Evolutionary conservation across 2,329 filamentous ascomycete genomes (phyloP).

Genomic region (Exophiala calicioides): DNA sequence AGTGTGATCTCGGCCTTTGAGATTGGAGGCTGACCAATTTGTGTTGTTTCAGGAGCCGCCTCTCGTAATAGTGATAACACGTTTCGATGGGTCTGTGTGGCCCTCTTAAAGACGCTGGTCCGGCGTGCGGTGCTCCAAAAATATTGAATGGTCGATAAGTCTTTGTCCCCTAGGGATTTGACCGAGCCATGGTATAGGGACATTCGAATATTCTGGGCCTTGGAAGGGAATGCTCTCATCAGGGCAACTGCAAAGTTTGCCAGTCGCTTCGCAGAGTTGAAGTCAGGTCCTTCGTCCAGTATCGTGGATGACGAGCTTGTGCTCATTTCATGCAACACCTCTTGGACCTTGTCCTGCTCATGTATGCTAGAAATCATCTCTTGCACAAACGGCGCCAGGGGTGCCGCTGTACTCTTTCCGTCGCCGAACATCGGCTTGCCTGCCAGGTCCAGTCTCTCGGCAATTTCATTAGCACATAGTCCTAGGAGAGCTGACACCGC

Average conservation of each 20-base stretch:
- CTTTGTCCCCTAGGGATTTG: conserved; percentile 32
- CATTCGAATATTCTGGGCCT: conserved; percentile 89
- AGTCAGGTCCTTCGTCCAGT: conserved; percentile 36
- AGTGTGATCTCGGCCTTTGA: conserved; percentile 38
- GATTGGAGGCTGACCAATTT: conserved; percentile 30
- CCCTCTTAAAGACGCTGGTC: conserved; percentile 59
- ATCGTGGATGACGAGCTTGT: conserved; percentile 30
- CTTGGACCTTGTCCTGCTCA: conserved; percentile 33
- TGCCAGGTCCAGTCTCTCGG: conserved; percentile 48
- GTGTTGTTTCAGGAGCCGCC: conserved; percentile 44
- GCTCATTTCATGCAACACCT: conserved; percentile 19
- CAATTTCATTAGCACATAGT: conserved; percentile 57
- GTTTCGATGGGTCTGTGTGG: conserved; percentile 58
- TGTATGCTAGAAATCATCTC: conserved; percentile 64
- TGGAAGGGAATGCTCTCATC: conserved; percentile 77
- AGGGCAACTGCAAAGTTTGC: conserved; percentile 86
- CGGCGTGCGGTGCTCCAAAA: conserved; percentile 72
- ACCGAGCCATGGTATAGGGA: conserved; percentile 78
- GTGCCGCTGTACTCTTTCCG: conserved; percentile 33
- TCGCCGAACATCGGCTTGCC: conserved; percentile 30
- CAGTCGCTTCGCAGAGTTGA: conserved; percentile 68
- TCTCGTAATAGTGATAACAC: conserved; percentile 59
- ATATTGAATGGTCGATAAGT: conserved; percentile 72
- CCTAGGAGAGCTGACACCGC: conserved; percentile 59
- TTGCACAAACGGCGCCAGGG: conserved; percentile 58